Conservation (phyloP, 331 rosid species). For the Quercus tomentella region DNA sequence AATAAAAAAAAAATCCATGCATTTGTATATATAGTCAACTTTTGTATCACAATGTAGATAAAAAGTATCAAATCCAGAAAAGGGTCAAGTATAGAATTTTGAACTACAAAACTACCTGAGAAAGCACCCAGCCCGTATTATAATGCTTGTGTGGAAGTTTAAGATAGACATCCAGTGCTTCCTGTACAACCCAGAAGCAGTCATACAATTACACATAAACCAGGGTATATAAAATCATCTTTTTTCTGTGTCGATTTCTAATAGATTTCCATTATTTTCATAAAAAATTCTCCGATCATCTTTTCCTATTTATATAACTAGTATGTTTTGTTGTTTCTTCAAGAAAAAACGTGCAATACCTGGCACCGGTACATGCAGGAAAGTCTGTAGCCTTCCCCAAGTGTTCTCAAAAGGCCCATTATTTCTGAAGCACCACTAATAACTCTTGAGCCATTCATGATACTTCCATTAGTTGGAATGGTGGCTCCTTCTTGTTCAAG, state of each 20-base stretch:
- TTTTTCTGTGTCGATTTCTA: neutral
- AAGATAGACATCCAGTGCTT: slow-evolving; percentile 76
- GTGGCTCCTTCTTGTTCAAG: slow-evolving; percentile 57
- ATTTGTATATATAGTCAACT: neutral
- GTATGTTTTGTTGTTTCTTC: neutral
- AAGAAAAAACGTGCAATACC: slow-evolving; percentile 46
- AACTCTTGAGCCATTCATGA: slow-evolving; percentile 53
- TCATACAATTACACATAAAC: slow-evolving; percentile 16
- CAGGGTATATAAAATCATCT: slow-evolving; percentile 13
- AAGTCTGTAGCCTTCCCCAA: slow-evolving; percentile 94
- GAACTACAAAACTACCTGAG: slow-evolving; percentile 59
- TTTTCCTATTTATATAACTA: neutral
- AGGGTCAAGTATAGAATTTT: slow-evolving; percentile 4
- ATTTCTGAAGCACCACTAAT: slow-evolving; percentile 65
- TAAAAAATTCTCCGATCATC: neutral
- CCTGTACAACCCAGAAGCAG: slow-evolving; percentile 52
- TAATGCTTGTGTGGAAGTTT: slow-evolving; percentile 93
- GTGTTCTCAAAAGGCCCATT: slow-evolving; percentile 69
- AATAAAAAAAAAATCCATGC: neutral
- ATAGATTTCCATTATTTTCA: neutral
- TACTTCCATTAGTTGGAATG: slow-evolving; percentile 42
- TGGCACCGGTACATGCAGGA: slow-evolving; percentile 85
- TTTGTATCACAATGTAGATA: neutral
- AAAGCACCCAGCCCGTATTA: slow-evolving; percentile 96
- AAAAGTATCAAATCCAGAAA: neutral